Evolutionary conservation across 2,329 filamentous ascomycete species (phyloP), one percentile per base, ranked within the genome.

Genomic region (Aplosporella prunicola): DNA sequence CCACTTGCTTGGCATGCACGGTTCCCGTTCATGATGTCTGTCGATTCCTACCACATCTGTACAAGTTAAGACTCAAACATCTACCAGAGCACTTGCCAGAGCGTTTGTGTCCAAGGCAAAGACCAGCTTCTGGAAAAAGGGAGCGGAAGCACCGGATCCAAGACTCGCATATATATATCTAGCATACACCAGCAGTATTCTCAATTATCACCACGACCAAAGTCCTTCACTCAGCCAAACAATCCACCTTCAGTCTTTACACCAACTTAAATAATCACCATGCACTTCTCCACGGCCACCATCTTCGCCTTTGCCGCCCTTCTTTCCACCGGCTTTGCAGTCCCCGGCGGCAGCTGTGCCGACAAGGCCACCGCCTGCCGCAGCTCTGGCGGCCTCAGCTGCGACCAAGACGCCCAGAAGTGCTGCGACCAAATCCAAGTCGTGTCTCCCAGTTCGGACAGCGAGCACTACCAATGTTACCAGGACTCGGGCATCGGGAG

Each of bases 281-380:
- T 32, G 30, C 18, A 11, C n/a, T 32, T 32, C 30, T 32, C 30
- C 20, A 32, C 22, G 30, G 13, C 30, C 30, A 32, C 30, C 30
- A 23, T 24, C 20, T 10, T 32, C 20, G 30, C 30, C 20, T 14
- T 32, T 15, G 30, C 30, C 20, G 30, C 30, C 8, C 30, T 32
- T 14, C 9, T 32, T 20, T 32, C 30, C 20, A 32, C 30, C 30
- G 30, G 20, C n/a, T 7, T 13, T 15, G 30, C 30, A 13, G 10
- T 13, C 8, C 30, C 30, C 30, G 17, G 11, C 13, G 30, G 30
- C 13, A n/a, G 18, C 13, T 32, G 30, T 20, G 20, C 30, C 13
- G 20, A 15, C 9, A 16, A 32, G 30, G 30, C 30, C 20, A 15
- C 30, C 30, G 14, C 30, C 30, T 32, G 30, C 30, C 30, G 30